Conservation (phyloP, 768 basidiomycete species). For the Calocybe cyanea region DNA sequence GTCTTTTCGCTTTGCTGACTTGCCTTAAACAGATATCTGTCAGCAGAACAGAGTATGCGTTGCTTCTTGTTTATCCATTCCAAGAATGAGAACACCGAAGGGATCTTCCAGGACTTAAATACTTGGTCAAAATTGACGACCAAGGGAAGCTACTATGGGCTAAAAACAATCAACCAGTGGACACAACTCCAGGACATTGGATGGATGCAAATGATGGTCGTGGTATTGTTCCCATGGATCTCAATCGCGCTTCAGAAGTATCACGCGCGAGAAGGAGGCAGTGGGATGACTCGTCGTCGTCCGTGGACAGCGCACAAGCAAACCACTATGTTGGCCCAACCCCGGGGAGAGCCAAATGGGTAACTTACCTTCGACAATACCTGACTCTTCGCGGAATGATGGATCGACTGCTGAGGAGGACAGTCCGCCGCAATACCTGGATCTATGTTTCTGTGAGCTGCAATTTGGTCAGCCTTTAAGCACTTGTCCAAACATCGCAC, state of each 20-base stretch:
- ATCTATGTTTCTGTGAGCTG: constrained; percentile 59
- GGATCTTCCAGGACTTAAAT: constrained; percentile 47
- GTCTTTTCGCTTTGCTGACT: neutral
- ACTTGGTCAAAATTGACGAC: constrained; percentile 53
- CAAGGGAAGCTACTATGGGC: constrained; percentile 57
- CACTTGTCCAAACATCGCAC: neutral
- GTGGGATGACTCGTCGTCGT: constrained; percentile 11
- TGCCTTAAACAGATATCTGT: constrained; percentile 42
- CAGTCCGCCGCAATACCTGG: constrained; percentile 59
- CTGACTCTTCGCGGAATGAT: constrained; percentile 50
- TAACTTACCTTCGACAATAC: constrained; percentile 35
- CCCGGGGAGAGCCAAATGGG: constrained; percentile 31
- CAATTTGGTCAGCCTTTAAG: neutral
- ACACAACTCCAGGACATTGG: constrained; percentile 59
- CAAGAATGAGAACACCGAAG: neutral
- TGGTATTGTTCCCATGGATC: constrained; percentile 46
- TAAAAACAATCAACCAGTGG: constrained; percentile 52
- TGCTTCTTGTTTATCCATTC: neutral
- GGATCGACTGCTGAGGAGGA: constrained; percentile 54
- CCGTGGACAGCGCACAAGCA: constrained; percentile 18
- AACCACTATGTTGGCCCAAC: constrained; percentile 37
- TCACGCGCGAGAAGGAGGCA: constrained; percentile 18
- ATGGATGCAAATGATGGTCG: constrained; percentile 54
- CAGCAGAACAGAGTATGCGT: constrained; percentile 49
- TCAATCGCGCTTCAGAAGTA: constrained; percentile 16